A percentile compares a stretch with the other conserved stretches of the same genome.
phyloP scores from a whole-genome alignment of 805 yeast genomes.

The Zygotorulaspora sp. region DNA sequence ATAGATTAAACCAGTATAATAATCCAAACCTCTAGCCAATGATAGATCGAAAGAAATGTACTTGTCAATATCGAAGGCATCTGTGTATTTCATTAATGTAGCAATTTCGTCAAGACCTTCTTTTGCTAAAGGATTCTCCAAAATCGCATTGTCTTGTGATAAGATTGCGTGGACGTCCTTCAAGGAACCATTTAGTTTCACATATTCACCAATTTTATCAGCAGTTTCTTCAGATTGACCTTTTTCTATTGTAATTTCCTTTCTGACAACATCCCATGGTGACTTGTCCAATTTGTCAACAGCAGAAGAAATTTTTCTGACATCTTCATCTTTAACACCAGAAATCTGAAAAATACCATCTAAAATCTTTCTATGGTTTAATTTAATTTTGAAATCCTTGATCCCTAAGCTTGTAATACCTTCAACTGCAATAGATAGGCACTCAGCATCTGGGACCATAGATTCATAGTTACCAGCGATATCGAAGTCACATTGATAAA shows the following conservation, averaged over 20 bases:
- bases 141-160: slow-evolving; percentile 52
- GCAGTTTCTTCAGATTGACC: slow-evolving; percentile 89
- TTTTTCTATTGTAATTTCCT: slow-evolving; percentile 89
- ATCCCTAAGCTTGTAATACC: slow-evolving; percentile 83
- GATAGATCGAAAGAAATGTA: slow-evolving; percentile 85
- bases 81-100: slow-evolving; percentile 66
- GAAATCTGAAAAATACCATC: slow-evolving; percentile 95
- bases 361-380: slow-evolving; percentile 91
- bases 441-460: slow-evolving; percentile 96
- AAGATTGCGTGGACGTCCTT: slow-evolving; percentile 56
- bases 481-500: slow-evolving; percentile 98
- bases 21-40: slow-evolving; percentile 94
- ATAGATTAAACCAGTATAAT: slow-evolving; percentile 94
- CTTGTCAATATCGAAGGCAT: slow-evolving; percentile 70
- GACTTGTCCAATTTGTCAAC: slow-evolving; percentile 93
- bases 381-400: slow-evolving; percentile 80
- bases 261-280: slow-evolving; percentile 92
- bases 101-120: slow-evolving; percentile 80
- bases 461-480: slow-evolving; percentile 88
- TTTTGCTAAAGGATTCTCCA: slow-evolving; percentile 65
- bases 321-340: slow-evolving; percentile 92
- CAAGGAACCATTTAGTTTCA: slow-evolving; percentile 75
- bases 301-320: slow-evolving; percentile 87
- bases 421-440: slow-evolving; percentile 73
- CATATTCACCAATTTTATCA: slow-evolving; percentile 87